These are phyloP conservation scores for Tulasnella sp. DNA, from an alignment of 768 basidiomycete genomes.

Conservation along the genomic window DNA sequence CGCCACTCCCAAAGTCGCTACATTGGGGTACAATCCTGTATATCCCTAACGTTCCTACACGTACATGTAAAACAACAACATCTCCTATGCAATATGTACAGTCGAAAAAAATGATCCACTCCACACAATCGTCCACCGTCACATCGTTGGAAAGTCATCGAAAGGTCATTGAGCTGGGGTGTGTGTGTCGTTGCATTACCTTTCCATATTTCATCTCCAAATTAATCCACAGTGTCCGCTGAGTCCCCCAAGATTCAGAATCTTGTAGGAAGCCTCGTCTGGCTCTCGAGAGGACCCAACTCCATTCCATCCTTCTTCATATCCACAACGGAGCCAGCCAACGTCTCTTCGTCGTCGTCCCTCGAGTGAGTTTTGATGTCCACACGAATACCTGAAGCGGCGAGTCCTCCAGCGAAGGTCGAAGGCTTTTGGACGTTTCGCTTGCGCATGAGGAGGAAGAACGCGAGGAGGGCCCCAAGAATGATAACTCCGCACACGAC, in stretches of 20 bases:
- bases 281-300: not conserved
- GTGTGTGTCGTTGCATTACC: not conserved
- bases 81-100: not conserved
- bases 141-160: not conserved
- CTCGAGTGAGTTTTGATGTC: not conserved
- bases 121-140: not conserved
- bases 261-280: not conserved
- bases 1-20: not conserved
- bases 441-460: conserved; percentile 11
- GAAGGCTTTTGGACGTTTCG: not conserved
- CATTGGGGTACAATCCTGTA: not conserved
- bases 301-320: not conserved
- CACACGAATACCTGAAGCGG: not conserved
- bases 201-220: not conserved
- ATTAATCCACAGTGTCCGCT: not conserved
- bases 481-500: not conserved
- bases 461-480: not conserved
- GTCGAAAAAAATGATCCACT: not conserved
- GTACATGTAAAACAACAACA: not conserved
- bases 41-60: not conserved
- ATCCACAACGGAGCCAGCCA: not conserved
- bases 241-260: not conserved
- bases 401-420: not conserved
- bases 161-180: not conserved
- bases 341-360: not conserved